A percentile compares a stretch with the other conserved stretches of the same genome.
phyloP scores from a whole-genome alignment of 2,329 filamentous ascomycete genomes.

The Diplodia corticola region DNA sequence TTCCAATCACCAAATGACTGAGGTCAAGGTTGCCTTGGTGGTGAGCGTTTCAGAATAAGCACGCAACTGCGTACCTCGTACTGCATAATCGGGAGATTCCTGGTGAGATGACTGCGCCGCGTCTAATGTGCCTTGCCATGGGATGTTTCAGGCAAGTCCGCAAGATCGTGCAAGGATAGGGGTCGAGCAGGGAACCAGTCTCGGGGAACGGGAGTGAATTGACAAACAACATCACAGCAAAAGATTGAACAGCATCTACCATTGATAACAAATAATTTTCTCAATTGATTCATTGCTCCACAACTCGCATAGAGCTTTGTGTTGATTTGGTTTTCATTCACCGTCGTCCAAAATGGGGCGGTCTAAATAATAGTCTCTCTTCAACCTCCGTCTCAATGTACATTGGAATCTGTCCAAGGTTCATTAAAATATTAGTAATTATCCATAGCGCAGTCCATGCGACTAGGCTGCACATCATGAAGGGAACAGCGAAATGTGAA shows the following conservation, averaged over 20 bases:
- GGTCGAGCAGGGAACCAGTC: not conserved
- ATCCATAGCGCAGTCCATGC: constrained; percentile 17
- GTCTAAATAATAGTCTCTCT: not conserved
- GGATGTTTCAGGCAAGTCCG: not conserved
- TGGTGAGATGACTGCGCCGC: not conserved
- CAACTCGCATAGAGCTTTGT: not conserved
- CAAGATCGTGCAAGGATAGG: not conserved
- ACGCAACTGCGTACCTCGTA: not conserved
- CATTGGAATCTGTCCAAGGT: constrained; percentile 2
- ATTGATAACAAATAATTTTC: not conserved
- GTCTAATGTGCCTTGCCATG: not conserved
- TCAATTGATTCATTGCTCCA: constrained; percentile 12
- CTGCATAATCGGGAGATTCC: not conserved
- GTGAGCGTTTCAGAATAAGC: not conserved
- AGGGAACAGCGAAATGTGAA: constrained; percentile 11
- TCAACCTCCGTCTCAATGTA: constrained; percentile 10
- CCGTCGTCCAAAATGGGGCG: not conserved
- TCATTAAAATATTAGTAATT: constrained; percentile 21
- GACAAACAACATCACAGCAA: not conserved
- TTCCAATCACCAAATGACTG: not conserved
- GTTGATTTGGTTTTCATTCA: constrained; percentile 1
- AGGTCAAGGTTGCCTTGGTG: not conserved
- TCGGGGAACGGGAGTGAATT: not conserved
- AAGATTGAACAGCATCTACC: not conserved
- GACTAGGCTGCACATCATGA: constrained; percentile 14